These are phyloP conservation scores for Termitomyces heimii DNA, from an alignment of 768 basidiomycete species.

Conservation along the genomic window DNA sequence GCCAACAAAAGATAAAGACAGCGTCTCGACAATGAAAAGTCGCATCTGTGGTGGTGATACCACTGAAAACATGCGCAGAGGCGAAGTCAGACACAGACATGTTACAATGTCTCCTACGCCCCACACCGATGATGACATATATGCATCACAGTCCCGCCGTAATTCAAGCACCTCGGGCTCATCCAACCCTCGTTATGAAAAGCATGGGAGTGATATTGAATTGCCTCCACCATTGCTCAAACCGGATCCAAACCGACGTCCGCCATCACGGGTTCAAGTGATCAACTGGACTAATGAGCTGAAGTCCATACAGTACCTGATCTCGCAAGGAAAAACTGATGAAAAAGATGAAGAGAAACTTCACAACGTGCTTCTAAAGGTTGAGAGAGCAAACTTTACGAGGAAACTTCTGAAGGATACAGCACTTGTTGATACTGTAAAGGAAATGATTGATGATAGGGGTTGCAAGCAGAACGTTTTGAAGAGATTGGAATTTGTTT, in stretches of 20 bases:
- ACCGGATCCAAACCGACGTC: neutral
- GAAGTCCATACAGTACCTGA: constrained; percentile 10
- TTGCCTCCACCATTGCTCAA: too few relatives aligned
- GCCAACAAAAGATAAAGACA: neutral
- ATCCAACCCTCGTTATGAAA: neutral
- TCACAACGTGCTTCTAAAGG: constrained; percentile 6
- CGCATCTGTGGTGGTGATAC: neutral
- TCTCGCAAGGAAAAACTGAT: constrained; percentile 14
- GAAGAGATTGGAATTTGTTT: neutral
- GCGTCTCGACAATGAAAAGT: neutral
- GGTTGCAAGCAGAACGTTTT: neutral
- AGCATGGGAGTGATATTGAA: neutral
- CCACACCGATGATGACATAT: neutral
- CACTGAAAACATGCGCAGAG: neutral
- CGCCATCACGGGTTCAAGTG: neutral
- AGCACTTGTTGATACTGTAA: constrained; percentile 9
- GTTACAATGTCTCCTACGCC: neutral
- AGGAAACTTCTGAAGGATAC: constrained; percentile 11
- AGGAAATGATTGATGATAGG: constrained; percentile 7
- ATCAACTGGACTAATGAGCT: constrained; percentile 17
- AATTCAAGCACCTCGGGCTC: neutral
- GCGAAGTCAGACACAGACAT: neutral
- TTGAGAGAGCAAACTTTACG: constrained; percentile 13
- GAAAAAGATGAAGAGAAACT: constrained; percentile 13
- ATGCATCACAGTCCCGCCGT: neutral